phyloP scores from a whole-genome alignment of 768 basidiomycete species.

The Infundibulicybe gibba region DNA sequence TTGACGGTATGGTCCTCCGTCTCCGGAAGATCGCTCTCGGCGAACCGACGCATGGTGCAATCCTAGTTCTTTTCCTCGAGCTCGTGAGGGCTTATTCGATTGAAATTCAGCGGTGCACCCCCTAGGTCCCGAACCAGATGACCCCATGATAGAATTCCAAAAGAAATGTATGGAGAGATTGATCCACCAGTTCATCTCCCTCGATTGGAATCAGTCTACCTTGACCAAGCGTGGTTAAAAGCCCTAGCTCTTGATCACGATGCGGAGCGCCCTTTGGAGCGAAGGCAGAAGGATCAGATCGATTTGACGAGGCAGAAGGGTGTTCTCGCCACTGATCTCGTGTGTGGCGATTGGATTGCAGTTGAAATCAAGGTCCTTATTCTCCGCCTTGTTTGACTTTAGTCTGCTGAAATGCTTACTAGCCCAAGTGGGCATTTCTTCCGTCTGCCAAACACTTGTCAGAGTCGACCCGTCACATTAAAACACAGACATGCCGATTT shows the following conservation, averaged over 20 bases:
- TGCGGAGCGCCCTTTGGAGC: conserved; percentile 47
- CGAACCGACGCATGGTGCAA: neutral
- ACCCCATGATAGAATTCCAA: conserved; percentile 53
- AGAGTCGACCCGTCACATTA: conserved; percentile 47
- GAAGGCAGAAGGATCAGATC: conserved; percentile 54
- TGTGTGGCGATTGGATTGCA: conserved; percentile 60
- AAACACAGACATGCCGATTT: conserved; percentile 79
- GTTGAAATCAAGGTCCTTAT: conserved; percentile 86
- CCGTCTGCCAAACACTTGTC: conserved; percentile 65
- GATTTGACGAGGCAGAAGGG: conserved; percentile 54
- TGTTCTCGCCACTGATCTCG: conserved; percentile 77
- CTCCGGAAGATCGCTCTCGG: conserved; percentile 56
- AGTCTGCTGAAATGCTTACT: neutral
- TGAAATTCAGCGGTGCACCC: too few species aligned
- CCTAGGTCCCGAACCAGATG: conserved; percentile 22
- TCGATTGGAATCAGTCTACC: conserved; percentile 44
- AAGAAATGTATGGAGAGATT: conserved; percentile 59
- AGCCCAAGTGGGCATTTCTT: conserved; percentile 99
- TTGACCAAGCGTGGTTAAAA: conserved; percentile 57
- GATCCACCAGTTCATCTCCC: conserved; percentile 62
- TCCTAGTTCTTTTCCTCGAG: too few species aligned
- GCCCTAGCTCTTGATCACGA: conserved; percentile 45
- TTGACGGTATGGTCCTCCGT: conserved; percentile 69
- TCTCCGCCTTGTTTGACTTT: neutral
- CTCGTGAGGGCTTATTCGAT: too few species aligned